Evolutionary conservation across 257 asterid genomes (phyloP), one percentile per base, ranked within the genome.

Genomic region (Solanum arcanum): DNA sequence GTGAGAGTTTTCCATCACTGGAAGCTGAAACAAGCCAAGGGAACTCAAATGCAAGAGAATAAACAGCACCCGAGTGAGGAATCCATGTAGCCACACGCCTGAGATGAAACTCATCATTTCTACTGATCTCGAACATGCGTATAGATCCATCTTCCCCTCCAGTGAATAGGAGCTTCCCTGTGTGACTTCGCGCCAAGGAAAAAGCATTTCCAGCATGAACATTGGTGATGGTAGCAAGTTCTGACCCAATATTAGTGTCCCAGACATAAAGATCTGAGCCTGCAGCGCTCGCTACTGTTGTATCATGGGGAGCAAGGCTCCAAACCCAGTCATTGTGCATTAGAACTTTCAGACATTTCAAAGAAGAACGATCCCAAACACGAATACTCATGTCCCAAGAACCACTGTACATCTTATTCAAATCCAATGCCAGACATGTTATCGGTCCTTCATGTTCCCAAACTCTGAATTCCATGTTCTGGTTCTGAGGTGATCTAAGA

Each of bases 361-460:
- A 89, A 80, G 95, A 87, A 69, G 90, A 85, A 62, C 98, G 94
- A 77, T 95, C 99, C 98, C 98, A 95, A 56, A 94, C 88, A 75
- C 98, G 96, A 5, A 97, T 86, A 29, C 94, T 94, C 99, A 95
- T 97, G 91, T 97, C 99, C 99, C 99, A 97, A 8, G 99, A 97
- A 70, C 98, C 98, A 86, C 99, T 97, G 68, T 94, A 97, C 85
- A 97, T 97, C 90, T 90, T 95, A 85, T 88, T 86, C 66, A 90
- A 89, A 90, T 92, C 99, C 92, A 97, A 89, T 5, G 99, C 96
- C 87, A 96, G 97, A 86, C 99, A 97, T 41, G 99, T 96, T 87
- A 95, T 90, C 5, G 99, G 98, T 10, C 99, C 99, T 82, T 87
- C 96, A 46, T 97, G 99, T 88, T 94, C 97, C 98, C 99, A 97